Conservation (phyloP, 2,329 filamentous ascomycete species). For the Thielaviopsis punctulata region DNA sequence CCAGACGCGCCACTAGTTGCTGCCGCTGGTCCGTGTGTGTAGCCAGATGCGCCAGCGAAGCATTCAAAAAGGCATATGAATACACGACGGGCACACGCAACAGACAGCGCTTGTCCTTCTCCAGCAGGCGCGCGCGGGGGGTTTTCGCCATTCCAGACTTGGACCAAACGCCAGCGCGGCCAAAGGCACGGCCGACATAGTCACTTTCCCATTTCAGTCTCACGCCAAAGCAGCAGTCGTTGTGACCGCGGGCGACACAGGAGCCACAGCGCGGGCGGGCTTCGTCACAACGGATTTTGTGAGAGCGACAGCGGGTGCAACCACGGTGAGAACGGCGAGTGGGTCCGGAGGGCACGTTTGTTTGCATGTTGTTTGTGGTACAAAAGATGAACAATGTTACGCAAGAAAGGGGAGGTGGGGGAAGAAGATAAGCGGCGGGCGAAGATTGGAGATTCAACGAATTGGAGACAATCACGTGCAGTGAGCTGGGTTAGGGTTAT, state of each 20-base stretch:
- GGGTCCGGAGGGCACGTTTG: not conserved
- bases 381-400: not conserved
- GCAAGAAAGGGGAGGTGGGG: not conserved
- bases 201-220: constrained; percentile 18
- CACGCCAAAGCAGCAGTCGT: constrained; percentile 11
- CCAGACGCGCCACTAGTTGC: not conserved
- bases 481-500: no score
- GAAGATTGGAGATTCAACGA: no score
- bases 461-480: no score
- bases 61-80: constrained; percentile 1
- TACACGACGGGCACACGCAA: not conserved
- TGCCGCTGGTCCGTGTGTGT: no score
- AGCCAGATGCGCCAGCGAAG: not conserved
- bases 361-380: not conserved
- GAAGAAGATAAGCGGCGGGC: no score
- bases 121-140: not conserved
- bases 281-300: constrained; percentile 16
- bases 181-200: constrained; percentile 18
- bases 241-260: constrained; percentile 14
- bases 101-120: not conserved
- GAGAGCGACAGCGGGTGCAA: constrained; percentile 15
- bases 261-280: constrained; percentile 14
- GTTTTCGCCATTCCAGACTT: constrained; percentile 12
- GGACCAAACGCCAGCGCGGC: constrained; percentile 17
- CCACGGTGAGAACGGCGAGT: constrained; percentile 15